A percentile compares a stretch with the other conserved stretches of the same genome.
These are phyloP conservation scores for Wolfiporia cocos DNA, from an alignment of 1,284 basidiomycete species.

Conservation along the genomic window DNA sequence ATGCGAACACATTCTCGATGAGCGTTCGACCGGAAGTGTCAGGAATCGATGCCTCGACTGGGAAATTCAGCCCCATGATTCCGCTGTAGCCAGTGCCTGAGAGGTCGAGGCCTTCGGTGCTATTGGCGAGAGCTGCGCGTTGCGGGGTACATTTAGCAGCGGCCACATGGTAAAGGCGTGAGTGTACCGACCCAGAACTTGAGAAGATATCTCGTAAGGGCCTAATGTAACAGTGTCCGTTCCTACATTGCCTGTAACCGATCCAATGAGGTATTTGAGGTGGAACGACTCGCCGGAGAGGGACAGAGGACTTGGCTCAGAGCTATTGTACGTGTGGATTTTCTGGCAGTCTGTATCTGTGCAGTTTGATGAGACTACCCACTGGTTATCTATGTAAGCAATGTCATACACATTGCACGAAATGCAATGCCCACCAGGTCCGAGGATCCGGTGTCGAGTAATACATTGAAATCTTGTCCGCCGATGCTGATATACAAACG, in stretches of 20 bases:
- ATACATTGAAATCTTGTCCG: conserved; percentile 43
- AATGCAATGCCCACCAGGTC: conserved; percentile 33
- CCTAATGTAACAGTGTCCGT: conserved; percentile 40
- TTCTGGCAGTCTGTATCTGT: conserved; percentile 24
- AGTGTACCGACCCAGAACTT: conserved; percentile 33
- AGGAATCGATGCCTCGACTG: conserved; percentile 41
- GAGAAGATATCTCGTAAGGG: conserved; percentile 32
- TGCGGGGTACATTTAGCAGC: no score
- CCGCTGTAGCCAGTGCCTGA: conserved; percentile 46
- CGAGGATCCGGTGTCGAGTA: conserved; percentile 52
- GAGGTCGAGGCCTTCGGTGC: conserved; percentile 39
- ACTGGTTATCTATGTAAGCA: conserved; percentile 16
- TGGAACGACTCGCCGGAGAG: conserved; percentile 30
- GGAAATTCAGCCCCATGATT: conserved; percentile 50
- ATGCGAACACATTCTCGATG: conserved; percentile 43
- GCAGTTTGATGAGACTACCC: conserved; percentile 33
- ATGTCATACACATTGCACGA: conserved; percentile 4
- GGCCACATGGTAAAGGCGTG: not conserved
- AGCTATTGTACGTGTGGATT: conserved; percentile 26
- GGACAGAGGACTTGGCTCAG: conserved; percentile 24
- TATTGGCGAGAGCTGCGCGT: conserved; percentile 39
- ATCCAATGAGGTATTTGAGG: conserved; percentile 41
- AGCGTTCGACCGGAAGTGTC: conserved; percentile 37
- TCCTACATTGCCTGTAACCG: conserved; percentile 37
- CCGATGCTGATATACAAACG: conserved; percentile 28